These are phyloP conservation scores for Microthlaspi erraticum DNA, from an alignment of 345 rosid genomes.

Conservation along the genomic window DNA sequence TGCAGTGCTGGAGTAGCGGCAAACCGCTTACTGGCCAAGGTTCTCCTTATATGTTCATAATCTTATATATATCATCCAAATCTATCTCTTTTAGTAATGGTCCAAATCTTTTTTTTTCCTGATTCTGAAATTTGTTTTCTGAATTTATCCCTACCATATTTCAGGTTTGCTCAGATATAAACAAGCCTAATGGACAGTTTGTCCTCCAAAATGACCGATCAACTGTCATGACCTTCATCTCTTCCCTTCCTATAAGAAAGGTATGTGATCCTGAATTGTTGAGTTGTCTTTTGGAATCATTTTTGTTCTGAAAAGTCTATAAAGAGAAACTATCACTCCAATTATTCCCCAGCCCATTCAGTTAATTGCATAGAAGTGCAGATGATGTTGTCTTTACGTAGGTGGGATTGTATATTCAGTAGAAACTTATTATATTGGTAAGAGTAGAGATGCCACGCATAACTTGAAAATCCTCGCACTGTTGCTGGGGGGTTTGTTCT, in stretches of 20 bases:
- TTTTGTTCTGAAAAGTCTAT: too few species aligned
- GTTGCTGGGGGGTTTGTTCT: slow-evolving; percentile 7
- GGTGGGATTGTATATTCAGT: slow-evolving; percentile 1
- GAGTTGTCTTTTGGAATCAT: background rate
- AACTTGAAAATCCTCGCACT: background rate
- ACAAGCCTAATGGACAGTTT: slow-evolving; percentile 97
- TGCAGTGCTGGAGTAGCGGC: slow-evolving; percentile 98
- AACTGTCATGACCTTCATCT: slow-evolving; percentile 81
- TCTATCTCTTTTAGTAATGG: too few species aligned
- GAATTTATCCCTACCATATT: slow-evolving; percentile 6
- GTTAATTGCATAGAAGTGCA: slow-evolving; percentile 11
- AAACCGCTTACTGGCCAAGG: slow-evolving; percentile 95
- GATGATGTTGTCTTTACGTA: background rate
- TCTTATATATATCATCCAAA: background rate
- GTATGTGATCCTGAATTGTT: slow-evolving; percentile 46
- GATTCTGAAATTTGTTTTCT: background rate
- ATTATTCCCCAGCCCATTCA: slow-evolving; percentile 8
- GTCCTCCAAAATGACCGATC: slow-evolving; percentile 74
- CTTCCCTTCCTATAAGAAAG: slow-evolving; percentile 89
- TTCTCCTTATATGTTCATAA: slow-evolving; percentile 35
- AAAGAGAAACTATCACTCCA: slow-evolving; percentile 21
- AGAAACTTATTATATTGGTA: slow-evolving; percentile 22
- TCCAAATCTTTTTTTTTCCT: too few species aligned
- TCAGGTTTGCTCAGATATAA: slow-evolving; percentile 96
- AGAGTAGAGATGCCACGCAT: slow-evolving; percentile 7